phyloP scores from a whole-genome alignment of 352 stramenopile species.

The Pythium insidiosum region DNA sequence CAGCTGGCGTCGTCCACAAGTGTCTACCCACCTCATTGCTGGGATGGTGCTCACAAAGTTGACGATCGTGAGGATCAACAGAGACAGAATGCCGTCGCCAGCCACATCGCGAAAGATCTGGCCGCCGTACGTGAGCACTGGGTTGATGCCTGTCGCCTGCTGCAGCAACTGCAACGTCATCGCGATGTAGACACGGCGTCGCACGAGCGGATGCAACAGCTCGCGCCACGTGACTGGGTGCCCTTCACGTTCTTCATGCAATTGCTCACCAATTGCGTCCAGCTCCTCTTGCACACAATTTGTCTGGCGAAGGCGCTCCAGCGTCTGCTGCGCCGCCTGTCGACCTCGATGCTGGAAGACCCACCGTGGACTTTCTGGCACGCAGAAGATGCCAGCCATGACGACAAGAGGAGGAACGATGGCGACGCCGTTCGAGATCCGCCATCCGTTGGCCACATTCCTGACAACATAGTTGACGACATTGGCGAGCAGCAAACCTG shows the following conservation, averaged over 20 bases:
- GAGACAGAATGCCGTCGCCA: constrained; percentile 21
- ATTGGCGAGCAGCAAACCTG: constrained; percentile 30
- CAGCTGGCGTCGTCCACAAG: constrained; percentile 22
- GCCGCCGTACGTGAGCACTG: constrained; percentile 27
- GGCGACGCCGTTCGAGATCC: constrained; percentile 21
- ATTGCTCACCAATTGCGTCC: constrained; percentile 34
- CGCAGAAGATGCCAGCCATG: constrained; percentile 29
- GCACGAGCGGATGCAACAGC: constrained; percentile 15
- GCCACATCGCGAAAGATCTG: constrained; percentile 31
- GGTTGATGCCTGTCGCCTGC: constrained; percentile 31
- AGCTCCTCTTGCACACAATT: constrained; percentile 24
- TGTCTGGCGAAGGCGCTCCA: constrained; percentile 23
- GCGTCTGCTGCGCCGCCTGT: constrained; percentile 13
- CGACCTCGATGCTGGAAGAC: constrained; percentile 31
- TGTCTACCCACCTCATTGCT: constrained; percentile 31
- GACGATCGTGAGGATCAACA: constrained; percentile 25
- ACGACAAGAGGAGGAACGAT: constrained; percentile 27
- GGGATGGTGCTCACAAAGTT: constrained; percentile 34
- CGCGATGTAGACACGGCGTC: constrained; percentile 21
- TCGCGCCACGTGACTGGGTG: constrained; percentile 19
- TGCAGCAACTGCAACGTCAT: constrained; percentile 33
- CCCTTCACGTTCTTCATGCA: constrained; percentile 24
- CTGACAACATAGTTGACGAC: constrained; percentile 23
- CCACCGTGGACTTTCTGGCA: constrained; percentile 46
- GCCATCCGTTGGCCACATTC: constrained; percentile 20